These are phyloP conservation scores for Aquilaria yunnanensis DNA, from an alignment of 345 rosid species.

Conservation along the genomic window DNA sequence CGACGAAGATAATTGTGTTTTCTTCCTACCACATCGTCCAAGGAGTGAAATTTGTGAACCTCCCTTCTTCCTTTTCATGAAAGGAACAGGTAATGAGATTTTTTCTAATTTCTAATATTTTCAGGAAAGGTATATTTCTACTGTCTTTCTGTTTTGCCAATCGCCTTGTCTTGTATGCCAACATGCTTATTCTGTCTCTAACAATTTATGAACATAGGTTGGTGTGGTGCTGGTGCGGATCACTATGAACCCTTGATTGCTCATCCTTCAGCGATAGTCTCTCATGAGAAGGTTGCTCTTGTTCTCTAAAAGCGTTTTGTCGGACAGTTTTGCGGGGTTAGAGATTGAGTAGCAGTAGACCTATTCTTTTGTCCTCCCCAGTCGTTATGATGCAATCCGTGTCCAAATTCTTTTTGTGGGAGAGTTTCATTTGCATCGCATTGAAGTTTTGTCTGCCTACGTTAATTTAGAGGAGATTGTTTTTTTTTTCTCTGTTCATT, in stretches of 20 bases:
- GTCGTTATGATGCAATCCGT: conserved; percentile 13
- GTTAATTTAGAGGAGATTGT: not conserved
- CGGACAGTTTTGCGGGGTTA: conserved; percentile 38
- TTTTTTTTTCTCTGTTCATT: conserved; percentile 13
- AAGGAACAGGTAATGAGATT: conserved; percentile 73
- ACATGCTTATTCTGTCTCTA: not conserved
- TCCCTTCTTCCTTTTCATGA: conserved; percentile 95
- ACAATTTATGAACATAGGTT: conserved; percentile 35
- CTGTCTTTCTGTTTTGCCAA: no score
- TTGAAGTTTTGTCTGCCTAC: conserved; percentile 1
- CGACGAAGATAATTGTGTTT: conserved; percentile 89
- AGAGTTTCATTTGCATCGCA: conserved; percentile 18
- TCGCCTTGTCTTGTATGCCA: not conserved
- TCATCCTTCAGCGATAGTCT: conserved; percentile 52
- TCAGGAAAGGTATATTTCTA: no score
- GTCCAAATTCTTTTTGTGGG: conserved; percentile 17
- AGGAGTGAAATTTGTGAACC: conserved; percentile 70
- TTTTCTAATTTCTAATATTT: no score
- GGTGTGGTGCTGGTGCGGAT: conserved; percentile 99
- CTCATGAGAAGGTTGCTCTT: conserved; percentile 82
- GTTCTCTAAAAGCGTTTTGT: conserved; percentile 46
- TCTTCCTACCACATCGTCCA: conserved; percentile 95
- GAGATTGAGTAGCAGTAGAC: conserved; percentile 23
- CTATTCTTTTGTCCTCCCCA: conserved; percentile 17
- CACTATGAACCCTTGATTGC: conserved; percentile 95